phyloP scores from a whole-genome alignment of 441 rosid species.

The Corymbia calophylla region DNA sequence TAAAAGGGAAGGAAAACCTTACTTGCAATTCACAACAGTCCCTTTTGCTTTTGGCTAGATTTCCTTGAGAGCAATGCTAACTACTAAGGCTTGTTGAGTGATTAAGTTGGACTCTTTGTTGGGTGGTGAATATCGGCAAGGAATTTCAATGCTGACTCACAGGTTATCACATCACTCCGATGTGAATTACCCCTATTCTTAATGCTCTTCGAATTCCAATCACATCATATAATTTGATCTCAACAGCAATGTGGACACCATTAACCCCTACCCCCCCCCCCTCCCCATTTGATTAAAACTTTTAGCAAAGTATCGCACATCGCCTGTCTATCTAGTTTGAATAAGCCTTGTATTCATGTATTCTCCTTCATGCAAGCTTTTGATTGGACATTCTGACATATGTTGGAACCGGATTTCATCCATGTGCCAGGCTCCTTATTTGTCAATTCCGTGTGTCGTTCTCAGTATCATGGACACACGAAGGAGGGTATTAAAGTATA shows the following conservation, averaged over 20 bases:
- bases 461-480: no score
- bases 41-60: not conserved
- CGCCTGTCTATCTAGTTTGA: not conserved
- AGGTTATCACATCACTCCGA: not conserved
- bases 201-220: not conserved
- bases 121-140: not conserved
- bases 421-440: not conserved
- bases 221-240: not conserved
- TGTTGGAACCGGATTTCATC: not conserved
- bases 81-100: not conserved
- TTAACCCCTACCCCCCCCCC: no score
- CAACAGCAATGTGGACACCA: not conserved
- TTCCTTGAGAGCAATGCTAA: not conserved
- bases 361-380: not conserved
- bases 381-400: not conserved
- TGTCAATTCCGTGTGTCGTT: not conserved
- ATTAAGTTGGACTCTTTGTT: not conserved
- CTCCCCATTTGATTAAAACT: not conserved
- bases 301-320: not conserved
- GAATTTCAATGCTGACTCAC: not conserved
- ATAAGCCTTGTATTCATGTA: not conserved
- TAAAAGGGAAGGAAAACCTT: not conserved
- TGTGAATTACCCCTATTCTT: not conserved
- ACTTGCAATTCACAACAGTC: not conserved
- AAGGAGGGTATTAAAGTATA: not conserved